Base-by-base conservation (phyloP, 2,329 filamentous ascomycete genomes). In the Stachybotrys echinatus region DNA sequence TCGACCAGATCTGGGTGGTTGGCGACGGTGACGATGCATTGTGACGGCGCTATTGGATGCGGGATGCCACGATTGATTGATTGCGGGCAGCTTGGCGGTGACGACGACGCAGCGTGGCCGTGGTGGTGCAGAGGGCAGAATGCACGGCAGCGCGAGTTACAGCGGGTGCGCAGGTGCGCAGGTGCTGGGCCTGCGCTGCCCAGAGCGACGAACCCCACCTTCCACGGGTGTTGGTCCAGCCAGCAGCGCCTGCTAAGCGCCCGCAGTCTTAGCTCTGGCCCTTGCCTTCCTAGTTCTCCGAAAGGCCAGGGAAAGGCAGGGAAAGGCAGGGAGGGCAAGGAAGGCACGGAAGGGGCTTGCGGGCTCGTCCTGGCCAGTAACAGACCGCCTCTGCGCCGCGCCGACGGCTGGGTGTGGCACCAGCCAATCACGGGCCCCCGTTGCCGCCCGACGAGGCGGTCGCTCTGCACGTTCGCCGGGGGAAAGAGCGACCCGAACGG, bases 171-270 rank as follows among this genome's bases (percentile, higher is more conserved):
- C n/a, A n/a, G n/a, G n/a, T n/a, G n/a, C n/a, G n/a, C n/a, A n/a
- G n/a, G n/a, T n/a, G n/a, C n/a, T n/a, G n/a, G n/a, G n/a, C n/a
- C 7, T 31, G 27, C 12, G 27, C 27, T 34, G 27, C 27, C 27
- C 27, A 34, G 27, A 8, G 27, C 27, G 27, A 8, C 10, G 14
- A 34, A 14, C 27, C 14, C 27, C 27, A 34, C 27, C 14, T 34
- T 8, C 27, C 14, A n/a, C 44, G 17, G 23, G 17, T 37, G 44
- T 46, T 46, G 44, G 44, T 37, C 44, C 44, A 46, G 23, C 44
- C 44, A 46, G 22, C 44, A n/a, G 12, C 18, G 23, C n/a, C 27
- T 46, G 44, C 18, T 46, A 46, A 46, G 44, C 44, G 44, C 44
- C 44, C 44, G 27, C 27, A 34, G 27, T 10, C 27, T 34, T 34